Evolutionary conservation across 805 yeast species (phyloP).

Genomic region (Candida chilensis): DNA sequence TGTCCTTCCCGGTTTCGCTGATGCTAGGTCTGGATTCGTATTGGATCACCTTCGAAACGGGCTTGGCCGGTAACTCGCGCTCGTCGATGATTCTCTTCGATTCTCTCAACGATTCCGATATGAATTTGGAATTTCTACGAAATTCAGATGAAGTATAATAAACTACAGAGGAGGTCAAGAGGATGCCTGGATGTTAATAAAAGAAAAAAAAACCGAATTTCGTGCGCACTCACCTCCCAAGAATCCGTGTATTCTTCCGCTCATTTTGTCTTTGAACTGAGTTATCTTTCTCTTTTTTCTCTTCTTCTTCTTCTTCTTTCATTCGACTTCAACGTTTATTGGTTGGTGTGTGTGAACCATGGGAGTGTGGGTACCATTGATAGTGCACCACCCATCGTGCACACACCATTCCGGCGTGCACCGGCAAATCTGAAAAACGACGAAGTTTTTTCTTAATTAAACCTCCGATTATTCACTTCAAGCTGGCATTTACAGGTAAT

Average conservation of each 20-base stretch:
- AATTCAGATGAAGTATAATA: constrained; percentile 55
- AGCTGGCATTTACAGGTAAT: background rate
- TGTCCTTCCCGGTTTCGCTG: constrained; percentile 59
- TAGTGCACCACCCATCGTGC: no score
- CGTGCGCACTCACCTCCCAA: constrained; percentile 29
- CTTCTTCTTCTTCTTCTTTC: no score
- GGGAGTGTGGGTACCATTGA: no score
- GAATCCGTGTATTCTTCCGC: constrained; percentile 44
- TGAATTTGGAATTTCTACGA: constrained; percentile 31
- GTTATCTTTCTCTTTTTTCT: no score
- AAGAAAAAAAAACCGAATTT: background rate
- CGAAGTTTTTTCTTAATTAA: no score
- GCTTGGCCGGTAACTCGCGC: constrained; percentile 39
- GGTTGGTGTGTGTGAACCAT: no score
- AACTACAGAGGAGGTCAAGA: constrained; percentile 53
- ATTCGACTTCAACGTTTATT: no score
- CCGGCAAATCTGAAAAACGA: background rate
- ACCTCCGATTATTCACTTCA: constrained; percentile 1
- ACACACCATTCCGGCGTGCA: no score
- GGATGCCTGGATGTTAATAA: constrained; percentile 33
- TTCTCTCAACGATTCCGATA: constrained; percentile 36
- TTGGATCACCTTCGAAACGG: constrained; percentile 29
- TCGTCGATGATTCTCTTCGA: constrained; percentile 43
- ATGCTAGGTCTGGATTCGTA: constrained; percentile 37
- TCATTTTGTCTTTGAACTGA: no score